Evolutionary conservation across 306 rosid genomes (phyloP), one percentile per base, ranked within the genome.

Genomic region (Castanea mollissima): DNA sequence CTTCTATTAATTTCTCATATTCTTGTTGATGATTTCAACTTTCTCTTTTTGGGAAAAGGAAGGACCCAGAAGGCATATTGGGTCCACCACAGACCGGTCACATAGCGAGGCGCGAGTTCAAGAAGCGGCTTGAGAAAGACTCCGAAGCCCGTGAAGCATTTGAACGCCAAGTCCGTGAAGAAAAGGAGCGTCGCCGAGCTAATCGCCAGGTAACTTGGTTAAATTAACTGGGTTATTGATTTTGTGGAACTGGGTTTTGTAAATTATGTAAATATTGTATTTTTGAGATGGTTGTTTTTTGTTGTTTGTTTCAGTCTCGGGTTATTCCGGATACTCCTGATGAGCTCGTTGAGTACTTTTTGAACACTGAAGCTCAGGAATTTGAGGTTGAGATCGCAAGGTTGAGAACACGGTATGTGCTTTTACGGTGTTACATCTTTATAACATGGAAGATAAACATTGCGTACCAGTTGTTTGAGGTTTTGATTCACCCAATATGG

Each of bases 351-450:
- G 98, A 95, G 75, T 95, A 91, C 87, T 85, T 95, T 60, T 93
- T 95, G 38, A 91, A 95, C 78, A 95, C 98, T 6, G 99, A 95
- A 83, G 96, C 99, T 76, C 97, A 87, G 80, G 96, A 95, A 29
- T 89, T 95, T 60, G 96, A 92, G 82, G 91, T 82, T 71, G 99
- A 95, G 89, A 92, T 95, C 74, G 88, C 97, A 0, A 90, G 96
- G 81, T 73, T 90, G 91, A 90, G 96, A 83, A 86, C 82, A 1
- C 77, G 87, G 98, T 91, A 69, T 41, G 79, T 85, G 18, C n/a
- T 81, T 74, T 54, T 51, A 4, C 4, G n/a, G 20, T 68, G 49
- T 27, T 62, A 27, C 46, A 1, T 65, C 21, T 7, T 65, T 15
- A 16, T 52, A 60, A 31, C 44, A 31, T 7, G 51, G 19, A 55